Percentiles rank a stretch among this genome's conserved stretches.
Evolutionary conservation across 2,329 filamentous ascomycete genomes (phyloP).

Genomic region (Pleoardoris graminearum): DNA sequence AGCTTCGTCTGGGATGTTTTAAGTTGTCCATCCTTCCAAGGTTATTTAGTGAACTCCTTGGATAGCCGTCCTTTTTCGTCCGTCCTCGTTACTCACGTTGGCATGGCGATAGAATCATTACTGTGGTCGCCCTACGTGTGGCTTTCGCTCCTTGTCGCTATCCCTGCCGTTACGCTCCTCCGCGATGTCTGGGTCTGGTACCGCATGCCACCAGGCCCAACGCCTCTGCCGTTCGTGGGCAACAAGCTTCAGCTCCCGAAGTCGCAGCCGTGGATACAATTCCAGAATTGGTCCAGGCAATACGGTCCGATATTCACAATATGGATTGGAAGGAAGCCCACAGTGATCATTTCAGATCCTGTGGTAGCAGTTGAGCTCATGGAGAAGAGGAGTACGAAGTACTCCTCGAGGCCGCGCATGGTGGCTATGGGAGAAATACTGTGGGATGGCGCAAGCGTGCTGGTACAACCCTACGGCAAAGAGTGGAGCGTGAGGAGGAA

Average conservation of each 20-base stretch:
- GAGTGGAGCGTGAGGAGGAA: slow-evolving; percentile 51
- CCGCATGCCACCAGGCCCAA: slow-evolving; percentile 53
- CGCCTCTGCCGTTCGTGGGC: slow-evolving; percentile 52
- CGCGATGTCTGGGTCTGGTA: slow-evolving; percentile 36
- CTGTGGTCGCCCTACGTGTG: slow-evolving; percentile 26
- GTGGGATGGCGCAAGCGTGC: slow-evolving; percentile 50
- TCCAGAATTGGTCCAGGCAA: slow-evolving; percentile 50
- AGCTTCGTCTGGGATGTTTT: background rate
- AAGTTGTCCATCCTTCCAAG: slow-evolving; percentile 1
- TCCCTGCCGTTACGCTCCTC: slow-evolving; percentile 30
- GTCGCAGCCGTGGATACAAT: slow-evolving; percentile 41
- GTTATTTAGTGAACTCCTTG: too few species aligned
- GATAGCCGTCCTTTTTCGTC: background rate
- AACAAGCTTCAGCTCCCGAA: slow-evolving; percentile 40
- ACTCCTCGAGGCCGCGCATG: slow-evolving; percentile 51
- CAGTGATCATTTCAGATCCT: slow-evolving; percentile 52
- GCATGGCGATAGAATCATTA: slow-evolving; percentile 34
- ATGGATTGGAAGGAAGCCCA: slow-evolving; percentile 53
- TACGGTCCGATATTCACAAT: slow-evolving; percentile 56
- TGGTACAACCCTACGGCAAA: slow-evolving; percentile 55
- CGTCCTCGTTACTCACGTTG: background rate
- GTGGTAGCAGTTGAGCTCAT: slow-evolving; percentile 50
- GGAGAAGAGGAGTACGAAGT: slow-evolving; percentile 52
- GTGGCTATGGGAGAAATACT: slow-evolving; percentile 52
- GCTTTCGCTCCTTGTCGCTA: slow-evolving; percentile 31